A percentile compares a stretch with the other conserved stretches of the same genome.
phyloP scores from a whole-genome alignment of 306 rosid species.

The Cucumis cinereus region DNA sequence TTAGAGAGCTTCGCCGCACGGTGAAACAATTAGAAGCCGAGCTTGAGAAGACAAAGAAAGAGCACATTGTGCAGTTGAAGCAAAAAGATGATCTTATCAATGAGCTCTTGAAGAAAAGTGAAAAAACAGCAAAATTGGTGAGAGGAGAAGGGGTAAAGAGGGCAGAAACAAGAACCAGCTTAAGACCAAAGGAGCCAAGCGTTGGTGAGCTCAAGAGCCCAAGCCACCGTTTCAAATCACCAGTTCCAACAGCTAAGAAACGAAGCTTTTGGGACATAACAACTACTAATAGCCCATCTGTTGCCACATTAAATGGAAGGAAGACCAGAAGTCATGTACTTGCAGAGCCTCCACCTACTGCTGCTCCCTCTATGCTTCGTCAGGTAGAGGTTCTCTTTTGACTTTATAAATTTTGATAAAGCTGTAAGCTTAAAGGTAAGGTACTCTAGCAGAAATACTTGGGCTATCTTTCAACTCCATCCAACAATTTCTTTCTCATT shows the following conservation, averaged over 20 bases:
- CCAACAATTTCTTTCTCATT: not conserved
- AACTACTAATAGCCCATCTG: conserved; percentile 67
- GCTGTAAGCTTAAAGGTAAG: not conserved
- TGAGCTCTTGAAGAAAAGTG: conserved; percentile 40
- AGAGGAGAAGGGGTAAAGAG: conserved; percentile 23
- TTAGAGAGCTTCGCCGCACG: conserved; percentile 40
- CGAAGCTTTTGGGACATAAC: conserved; percentile 97
- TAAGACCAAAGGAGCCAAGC: conserved; percentile 48
- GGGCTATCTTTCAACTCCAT: not conserved
- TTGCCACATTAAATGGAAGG: conserved; percentile 60
- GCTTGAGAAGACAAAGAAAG: conserved; percentile 67
- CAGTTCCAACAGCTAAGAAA: conserved; percentile 66
- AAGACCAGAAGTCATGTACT: conserved; percentile 78
- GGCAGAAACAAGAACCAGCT: conserved; percentile 39
- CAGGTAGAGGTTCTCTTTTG: conserved; percentile 40
- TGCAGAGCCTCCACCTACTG: conserved; percentile 42
- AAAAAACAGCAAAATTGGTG: conserved; percentile 21
- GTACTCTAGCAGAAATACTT: not conserved
- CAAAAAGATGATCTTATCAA: conserved; percentile 62
- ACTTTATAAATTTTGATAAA: not conserved
- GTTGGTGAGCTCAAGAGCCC: conserved; percentile 64
- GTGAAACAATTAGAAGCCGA: conserved; percentile 58
- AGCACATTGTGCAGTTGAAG: conserved; percentile 50
- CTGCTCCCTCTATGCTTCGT: conserved; percentile 87
- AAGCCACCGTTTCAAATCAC: conserved; percentile 65